A percentile compares a stretch with the other conserved stretches of the same genome.
These are phyloP conservation scores for Annulohypoxylon moriforme DNA, from an alignment of 495 filamentous ascomycete genomes.

Conservation along the genomic window DNA sequence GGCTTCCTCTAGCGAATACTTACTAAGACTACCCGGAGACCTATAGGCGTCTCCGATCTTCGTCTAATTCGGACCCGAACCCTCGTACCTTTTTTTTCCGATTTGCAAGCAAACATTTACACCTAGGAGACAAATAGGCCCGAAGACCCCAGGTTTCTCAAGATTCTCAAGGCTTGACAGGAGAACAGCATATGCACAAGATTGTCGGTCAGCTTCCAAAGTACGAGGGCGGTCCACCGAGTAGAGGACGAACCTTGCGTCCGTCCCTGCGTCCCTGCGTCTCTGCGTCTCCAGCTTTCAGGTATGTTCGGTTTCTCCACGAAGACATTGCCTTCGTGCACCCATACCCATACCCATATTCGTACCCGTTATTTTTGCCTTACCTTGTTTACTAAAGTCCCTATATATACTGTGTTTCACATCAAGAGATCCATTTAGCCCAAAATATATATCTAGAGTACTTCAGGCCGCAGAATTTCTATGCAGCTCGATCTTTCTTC, in stretches of 20 bases:
- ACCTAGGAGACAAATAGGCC: slow-evolving; percentile 37
- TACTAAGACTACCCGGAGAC: slow-evolving; percentile 1
- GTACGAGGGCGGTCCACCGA: slow-evolving; percentile 40
- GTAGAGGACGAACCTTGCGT: slow-evolving; percentile 20
- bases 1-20: slow-evolving; percentile 23
- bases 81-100: slow-evolving; percentile 23
- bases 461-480: slow-evolving; percentile 3
- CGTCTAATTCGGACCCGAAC: slow-evolving; percentile 39
- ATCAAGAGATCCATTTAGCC: slow-evolving; percentile 9
- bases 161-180: slow-evolving; percentile 20
- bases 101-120: slow-evolving; percentile 35
- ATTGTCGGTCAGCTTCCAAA: slow-evolving; percentile 41
- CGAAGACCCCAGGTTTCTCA: slow-evolving; percentile 33
- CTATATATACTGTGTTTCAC: slow-evolving; percentile 4
- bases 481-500: slow-evolving; percentile 7
- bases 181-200: slow-evolving; percentile 42
- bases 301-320: slow-evolving; percentile 34
- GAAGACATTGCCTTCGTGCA: slow-evolving; percentile 11
- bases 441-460: slow-evolving; percentile 22
- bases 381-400: not conserved
- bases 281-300: slow-evolving; percentile 33
- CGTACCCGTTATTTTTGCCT: slow-evolving; percentile 12
- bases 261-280: slow-evolving; percentile 14
- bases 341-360: slow-evolving; percentile 1
- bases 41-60: slow-evolving; percentile 31